Evolutionary conservation across 257 asterid species (phyloP).

Genomic region (Solanum dulcamara): DNA sequence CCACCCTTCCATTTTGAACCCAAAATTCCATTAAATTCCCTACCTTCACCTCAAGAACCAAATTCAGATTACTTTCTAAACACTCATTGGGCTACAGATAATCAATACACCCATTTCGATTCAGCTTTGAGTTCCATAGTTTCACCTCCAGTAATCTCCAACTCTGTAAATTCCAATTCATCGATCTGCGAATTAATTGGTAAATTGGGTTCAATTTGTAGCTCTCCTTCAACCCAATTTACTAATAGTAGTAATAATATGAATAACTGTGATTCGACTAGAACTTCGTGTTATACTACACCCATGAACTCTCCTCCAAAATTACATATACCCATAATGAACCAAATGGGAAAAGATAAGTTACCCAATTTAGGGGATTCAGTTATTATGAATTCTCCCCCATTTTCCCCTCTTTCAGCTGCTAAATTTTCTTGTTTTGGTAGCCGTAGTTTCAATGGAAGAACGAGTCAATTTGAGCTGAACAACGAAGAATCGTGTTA

Average conservation of each 20-base stretch:
- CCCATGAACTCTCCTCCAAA: constrained; percentile 33
- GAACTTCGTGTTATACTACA: constrained; percentile 16
- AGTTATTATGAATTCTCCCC: constrained; percentile 20
- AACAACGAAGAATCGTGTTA: constrained; percentile 11
- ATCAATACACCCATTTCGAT: constrained; percentile 37
- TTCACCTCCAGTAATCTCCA: constrained; percentile 17
- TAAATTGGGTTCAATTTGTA: constrained; percentile 26
- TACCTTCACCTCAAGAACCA: constrained; percentile 11
- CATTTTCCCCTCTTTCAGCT: constrained; percentile 30
- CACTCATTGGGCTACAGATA: constrained; percentile 28
- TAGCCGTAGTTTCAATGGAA: constrained; percentile 60
- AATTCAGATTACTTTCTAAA: constrained; percentile 12
- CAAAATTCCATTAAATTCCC: constrained; percentile 33
- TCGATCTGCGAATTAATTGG: constrained; percentile 34
- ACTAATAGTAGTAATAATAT: neutral
- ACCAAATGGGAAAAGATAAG: neutral
- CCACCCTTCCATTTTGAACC: constrained; percentile 24
- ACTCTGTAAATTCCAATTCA: neutral
- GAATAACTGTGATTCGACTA: neutral
- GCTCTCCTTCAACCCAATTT: neutral
- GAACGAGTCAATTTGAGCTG: constrained; percentile 19
- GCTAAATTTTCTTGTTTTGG: constrained; percentile 82
- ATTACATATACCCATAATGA: constrained; percentile 19
- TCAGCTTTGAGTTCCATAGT: constrained; percentile 31
- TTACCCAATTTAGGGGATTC: constrained; percentile 20